These are phyloP conservation scores for Vitis labrusca DNA, from an alignment of 164 flowering plant species.

Conservation along the genomic window DNA sequence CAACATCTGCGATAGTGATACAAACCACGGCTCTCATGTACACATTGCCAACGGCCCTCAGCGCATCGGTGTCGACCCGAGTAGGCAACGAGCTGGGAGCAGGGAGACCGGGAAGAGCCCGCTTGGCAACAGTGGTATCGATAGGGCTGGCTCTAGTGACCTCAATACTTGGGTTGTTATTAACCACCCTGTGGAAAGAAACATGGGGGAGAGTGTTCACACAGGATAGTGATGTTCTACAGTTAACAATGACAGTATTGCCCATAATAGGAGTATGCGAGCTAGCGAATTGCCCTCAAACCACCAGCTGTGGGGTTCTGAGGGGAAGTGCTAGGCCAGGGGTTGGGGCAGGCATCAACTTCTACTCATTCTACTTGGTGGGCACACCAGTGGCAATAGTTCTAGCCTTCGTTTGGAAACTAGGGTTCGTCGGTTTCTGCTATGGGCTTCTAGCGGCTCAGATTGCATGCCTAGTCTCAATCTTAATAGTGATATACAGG, in stretches of 20 bases:
- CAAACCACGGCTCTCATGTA: slow-evolving; percentile 95
- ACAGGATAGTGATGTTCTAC: slow-evolving; percentile 53
- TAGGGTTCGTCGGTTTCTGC: slow-evolving; percentile 80
- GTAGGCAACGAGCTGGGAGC: slow-evolving; percentile 93
- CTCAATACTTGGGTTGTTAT: slow-evolving; percentile 50
- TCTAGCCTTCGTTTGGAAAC: slow-evolving; percentile 47
- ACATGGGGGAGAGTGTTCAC: slow-evolving; percentile 80
- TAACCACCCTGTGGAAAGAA: slow-evolving; percentile 59
- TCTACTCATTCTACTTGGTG: slow-evolving; percentile 82
- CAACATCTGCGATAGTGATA: slow-evolving; percentile 80
- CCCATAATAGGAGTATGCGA: slow-evolving; percentile 90
- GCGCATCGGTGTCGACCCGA: slow-evolving; percentile 71
- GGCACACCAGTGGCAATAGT: slow-evolving; percentile 75
- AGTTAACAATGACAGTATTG: slow-evolving; percentile 52
- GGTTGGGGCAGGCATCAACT: slow-evolving; percentile 68
- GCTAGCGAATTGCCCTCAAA: slow-evolving; percentile 90
- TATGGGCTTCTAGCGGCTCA: slow-evolving; percentile 93
- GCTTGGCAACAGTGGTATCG: slow-evolving; percentile 49
- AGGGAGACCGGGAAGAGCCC: slow-evolving; percentile 55
- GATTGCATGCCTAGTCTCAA: slow-evolving; percentile 59
- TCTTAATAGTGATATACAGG: slow-evolving; percentile 49
- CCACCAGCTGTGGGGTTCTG: slow-evolving; percentile 86
- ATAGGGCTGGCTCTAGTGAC: slow-evolving; percentile 43
- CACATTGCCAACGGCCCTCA: slow-evolving; percentile 69
- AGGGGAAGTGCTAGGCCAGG: slow-evolving; percentile 84